Evolutionary conservation across 805 yeast species (phyloP).

Genomic region (Cyberlindnera meyerae): DNA sequence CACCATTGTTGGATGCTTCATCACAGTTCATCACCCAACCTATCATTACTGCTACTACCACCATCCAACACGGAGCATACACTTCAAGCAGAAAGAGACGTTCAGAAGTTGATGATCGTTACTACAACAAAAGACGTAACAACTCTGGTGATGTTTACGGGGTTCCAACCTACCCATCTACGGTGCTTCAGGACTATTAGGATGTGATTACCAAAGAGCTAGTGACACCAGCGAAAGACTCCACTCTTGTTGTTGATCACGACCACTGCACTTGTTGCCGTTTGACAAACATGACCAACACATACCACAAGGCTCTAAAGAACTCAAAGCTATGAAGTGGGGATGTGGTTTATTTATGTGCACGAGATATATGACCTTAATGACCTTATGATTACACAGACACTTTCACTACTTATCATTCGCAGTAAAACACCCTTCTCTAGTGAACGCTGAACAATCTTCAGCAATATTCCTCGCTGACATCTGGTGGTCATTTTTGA

Average conservation of each 20-base stretch:
- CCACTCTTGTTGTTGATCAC: constrained; percentile 1
- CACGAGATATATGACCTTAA: not conserved
- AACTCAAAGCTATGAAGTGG: constrained; percentile 6
- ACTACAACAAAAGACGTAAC: not conserved
- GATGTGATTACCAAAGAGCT: not conserved
- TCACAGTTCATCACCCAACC: not conserved
- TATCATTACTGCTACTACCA: not conserved
- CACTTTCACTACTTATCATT: too few species aligned
- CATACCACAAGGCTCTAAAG: constrained; percentile 11
- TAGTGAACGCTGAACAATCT: too few species aligned
- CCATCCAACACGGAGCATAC: not conserved
- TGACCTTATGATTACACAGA: too few species aligned
- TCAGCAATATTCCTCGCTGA: too few species aligned
- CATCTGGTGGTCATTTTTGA: too few species aligned
- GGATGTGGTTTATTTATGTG: not conserved
- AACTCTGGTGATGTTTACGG: too few species aligned
- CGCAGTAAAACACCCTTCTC: too few species aligned
- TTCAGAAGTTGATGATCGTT: not conserved
- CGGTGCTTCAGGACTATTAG: not conserved
- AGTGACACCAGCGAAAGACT: constrained; percentile 4
- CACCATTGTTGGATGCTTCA: constrained; percentile 15
- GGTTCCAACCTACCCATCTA: too few species aligned
- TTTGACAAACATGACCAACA: constrained; percentile 19
- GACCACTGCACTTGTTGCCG: constrained; percentile 18
- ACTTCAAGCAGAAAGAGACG: not conserved